phyloP scores from a whole-genome alignment of 805 yeast species.

The Lachancea dasiensis region DNA sequence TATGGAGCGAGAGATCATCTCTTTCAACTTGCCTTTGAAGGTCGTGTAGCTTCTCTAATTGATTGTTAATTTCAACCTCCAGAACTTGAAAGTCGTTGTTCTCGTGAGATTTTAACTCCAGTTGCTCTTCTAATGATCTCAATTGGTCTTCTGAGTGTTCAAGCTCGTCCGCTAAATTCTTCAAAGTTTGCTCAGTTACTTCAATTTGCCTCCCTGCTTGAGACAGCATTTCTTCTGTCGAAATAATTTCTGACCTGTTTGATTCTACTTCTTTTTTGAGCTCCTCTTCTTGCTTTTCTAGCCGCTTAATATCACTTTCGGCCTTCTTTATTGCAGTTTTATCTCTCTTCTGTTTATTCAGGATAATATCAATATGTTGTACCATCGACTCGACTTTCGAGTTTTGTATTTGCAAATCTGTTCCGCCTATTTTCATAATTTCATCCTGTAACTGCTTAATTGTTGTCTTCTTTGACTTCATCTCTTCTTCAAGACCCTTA shows the following conservation, averaged over 20 bases:
- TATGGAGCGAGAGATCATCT: constrained; percentile 35
- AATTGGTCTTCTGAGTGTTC: constrained; percentile 38
- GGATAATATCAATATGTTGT: constrained; percentile 57
- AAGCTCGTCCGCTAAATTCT: constrained; percentile 25
- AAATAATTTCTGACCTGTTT: constrained; percentile 32
- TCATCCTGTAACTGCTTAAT: constrained; percentile 62
- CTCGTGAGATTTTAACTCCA: constrained; percentile 36
- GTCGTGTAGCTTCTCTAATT: constrained; percentile 50
- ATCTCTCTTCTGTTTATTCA: constrained; percentile 51
- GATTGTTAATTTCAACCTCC: constrained; percentile 62
- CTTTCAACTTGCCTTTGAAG: constrained; percentile 36
- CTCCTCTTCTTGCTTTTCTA: constrained; percentile 41
- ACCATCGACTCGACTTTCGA: constrained; percentile 73
- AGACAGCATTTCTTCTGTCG: constrained; percentile 5
- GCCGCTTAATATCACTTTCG: constrained; percentile 57
- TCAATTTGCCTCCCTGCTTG: constrained; percentile 25
- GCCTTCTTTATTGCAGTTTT: constrained; percentile 52
- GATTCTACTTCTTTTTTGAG: constrained; percentile 43
- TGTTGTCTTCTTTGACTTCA: constrained; percentile 44
- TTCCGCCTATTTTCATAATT: constrained; percentile 90
- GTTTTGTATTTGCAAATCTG: constrained; percentile 68
- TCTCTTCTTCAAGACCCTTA: constrained; percentile 43
- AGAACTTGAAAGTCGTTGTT: constrained; percentile 54
- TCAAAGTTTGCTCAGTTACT: constrained; percentile 33
- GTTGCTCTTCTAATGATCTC: constrained; percentile 38